Evolutionary conservation across 2,329 filamentous ascomycete genomes (phyloP).

Genomic region (Nemania sp.): DNA sequence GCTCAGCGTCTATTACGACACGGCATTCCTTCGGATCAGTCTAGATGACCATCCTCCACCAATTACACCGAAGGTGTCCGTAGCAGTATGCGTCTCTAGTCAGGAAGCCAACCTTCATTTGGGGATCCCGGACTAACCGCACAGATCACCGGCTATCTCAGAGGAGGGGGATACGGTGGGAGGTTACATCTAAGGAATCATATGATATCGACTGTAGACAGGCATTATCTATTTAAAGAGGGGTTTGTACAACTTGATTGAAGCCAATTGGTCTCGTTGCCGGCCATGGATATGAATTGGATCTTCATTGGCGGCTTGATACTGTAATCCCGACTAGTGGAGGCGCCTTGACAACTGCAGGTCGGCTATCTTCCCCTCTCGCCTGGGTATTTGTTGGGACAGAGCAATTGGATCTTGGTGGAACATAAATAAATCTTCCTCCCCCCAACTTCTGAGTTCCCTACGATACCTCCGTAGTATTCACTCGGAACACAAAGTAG

Average conservation of each 20-base stretch:
- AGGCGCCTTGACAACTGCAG: conserved; percentile 33
- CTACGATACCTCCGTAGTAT: conserved; percentile 40
- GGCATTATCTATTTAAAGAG: conserved; percentile 40
- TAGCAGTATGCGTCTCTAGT: neutral
- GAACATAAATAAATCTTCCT: conserved; percentile 45
- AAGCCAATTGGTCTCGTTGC: conserved; percentile 36
- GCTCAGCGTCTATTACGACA: neutral
- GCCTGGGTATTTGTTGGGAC: conserved; percentile 43
- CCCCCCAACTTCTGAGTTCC: conserved; percentile 19
- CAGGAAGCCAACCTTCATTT: conserved; percentile 9
- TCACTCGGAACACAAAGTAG: conserved; percentile 7
- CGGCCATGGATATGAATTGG: conserved; percentile 22
- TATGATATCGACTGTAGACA: conserved; percentile 44
- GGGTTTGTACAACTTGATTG: conserved; percentile 34
- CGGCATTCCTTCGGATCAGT: neutral
- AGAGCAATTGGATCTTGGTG: conserved; percentile 22
- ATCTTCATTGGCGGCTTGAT: conserved; percentile 42
- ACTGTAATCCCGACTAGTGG: conserved; percentile 25
- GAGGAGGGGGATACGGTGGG: conserved; percentile 37
- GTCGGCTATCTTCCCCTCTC: conserved; percentile 42
- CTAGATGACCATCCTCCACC: conserved; percentile 4
- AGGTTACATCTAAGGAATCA: conserved; percentile 47
- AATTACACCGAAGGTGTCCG: conserved; percentile 2
- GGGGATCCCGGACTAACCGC: conserved; percentile 33
- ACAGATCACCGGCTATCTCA: conserved; percentile 24